These are phyloP conservation scores for Paraconiothyrium brasiliense DNA, from an alignment of 2,329 filamentous ascomycete genomes.

Conservation along the genomic window DNA sequence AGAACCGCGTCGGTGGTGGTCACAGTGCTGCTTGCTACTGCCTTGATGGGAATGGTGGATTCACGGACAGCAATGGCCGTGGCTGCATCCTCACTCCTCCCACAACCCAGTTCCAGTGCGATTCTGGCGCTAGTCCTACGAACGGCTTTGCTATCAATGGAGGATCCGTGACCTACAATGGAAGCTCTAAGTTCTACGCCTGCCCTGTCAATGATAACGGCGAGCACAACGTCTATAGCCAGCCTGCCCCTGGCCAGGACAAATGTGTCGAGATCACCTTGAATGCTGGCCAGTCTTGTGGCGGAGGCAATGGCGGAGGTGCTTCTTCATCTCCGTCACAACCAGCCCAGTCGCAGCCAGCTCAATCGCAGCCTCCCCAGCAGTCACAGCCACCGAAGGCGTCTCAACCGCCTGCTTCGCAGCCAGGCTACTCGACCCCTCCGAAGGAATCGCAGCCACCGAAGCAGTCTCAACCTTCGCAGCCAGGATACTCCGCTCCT, in stretches of 20 bases:
- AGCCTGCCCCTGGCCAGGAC: constrained; percentile 51
- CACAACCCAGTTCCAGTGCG: constrained; percentile 70
- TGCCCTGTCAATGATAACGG: constrained; percentile 66
- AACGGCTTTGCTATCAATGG: constrained; percentile 66
- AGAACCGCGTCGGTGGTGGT: constrained; percentile 66
- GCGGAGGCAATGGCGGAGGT: constrained; percentile 28
- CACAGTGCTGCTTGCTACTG: constrained; percentile 62
- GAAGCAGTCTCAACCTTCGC: neutral
- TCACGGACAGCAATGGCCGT: constrained; percentile 65
- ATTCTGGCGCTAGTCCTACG: constrained; percentile 58
- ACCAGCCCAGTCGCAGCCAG: constrained; percentile 15
- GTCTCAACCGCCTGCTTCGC: too few relatives aligned
- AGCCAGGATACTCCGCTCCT: too few relatives aligned
- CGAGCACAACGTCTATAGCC: constrained; percentile 65
- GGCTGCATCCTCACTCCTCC: constrained; percentile 71
- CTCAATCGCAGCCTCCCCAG: constrained; percentile 4
- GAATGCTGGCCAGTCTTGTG: constrained; percentile 33
- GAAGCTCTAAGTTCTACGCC: constrained; percentile 65
- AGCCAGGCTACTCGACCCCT: too few relatives aligned
- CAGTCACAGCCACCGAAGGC: neutral
- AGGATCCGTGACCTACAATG: constrained; percentile 63
- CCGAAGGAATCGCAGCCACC: neutral
- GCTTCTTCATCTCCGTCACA: neutral
- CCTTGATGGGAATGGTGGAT: constrained; percentile 55
- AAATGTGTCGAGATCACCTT: constrained; percentile 63